Percentiles rank a stretch among this genome's conserved stretches.
Conservation (phyloP, 306 rosid genomes). For the Vigna mungo region DNA sequence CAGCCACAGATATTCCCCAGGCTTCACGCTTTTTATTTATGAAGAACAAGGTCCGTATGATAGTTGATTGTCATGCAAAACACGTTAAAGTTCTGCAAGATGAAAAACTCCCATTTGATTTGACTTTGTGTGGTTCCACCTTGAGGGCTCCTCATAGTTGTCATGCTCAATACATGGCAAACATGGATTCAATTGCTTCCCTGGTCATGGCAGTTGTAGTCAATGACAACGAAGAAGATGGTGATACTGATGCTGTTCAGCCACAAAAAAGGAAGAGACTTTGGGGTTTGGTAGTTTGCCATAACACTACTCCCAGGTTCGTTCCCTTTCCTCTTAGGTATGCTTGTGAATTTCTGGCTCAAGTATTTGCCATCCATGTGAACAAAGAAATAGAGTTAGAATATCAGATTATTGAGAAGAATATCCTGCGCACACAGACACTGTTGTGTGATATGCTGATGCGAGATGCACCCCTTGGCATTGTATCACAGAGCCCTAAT, state of each 20-base stretch:
- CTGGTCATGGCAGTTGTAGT: conserved; percentile 93
- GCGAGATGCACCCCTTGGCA: conserved; percentile 95
- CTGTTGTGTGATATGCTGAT: conserved; percentile 94
- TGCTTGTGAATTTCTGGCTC: conserved; percentile 96
- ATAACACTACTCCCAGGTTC: conserved; percentile 86
- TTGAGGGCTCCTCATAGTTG: conserved; percentile 95
- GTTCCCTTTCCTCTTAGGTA: conserved; percentile 98
- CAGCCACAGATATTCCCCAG: conserved; percentile 96
- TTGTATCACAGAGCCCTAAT: conserved; percentile 86
- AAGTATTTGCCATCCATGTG: conserved; percentile 96
- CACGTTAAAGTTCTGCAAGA: conserved; percentile 84
- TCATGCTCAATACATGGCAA: conserved; percentile 82
- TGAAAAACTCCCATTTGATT: conserved; percentile 73
- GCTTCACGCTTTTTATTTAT: conserved; percentile 87
- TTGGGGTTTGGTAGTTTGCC: conserved; percentile 98
- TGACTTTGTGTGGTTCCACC: conserved; percentile 92
- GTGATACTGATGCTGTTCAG: conserved; percentile 60
- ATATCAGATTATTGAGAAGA: conserved; percentile 83
- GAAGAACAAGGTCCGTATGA: conserved; percentile 95
- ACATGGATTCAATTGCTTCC: conserved; percentile 92
- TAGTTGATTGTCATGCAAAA: conserved; percentile 90
- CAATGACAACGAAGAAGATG: conserved; percentile 89
- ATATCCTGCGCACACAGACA: conserved; percentile 88
- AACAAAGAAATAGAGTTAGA: conserved; percentile 89
- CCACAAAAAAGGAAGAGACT: conserved; percentile 86